phyloP scores from a whole-genome alignment of 768 basidiomycete species.

The Pisolithus tinctorius region DNA sequence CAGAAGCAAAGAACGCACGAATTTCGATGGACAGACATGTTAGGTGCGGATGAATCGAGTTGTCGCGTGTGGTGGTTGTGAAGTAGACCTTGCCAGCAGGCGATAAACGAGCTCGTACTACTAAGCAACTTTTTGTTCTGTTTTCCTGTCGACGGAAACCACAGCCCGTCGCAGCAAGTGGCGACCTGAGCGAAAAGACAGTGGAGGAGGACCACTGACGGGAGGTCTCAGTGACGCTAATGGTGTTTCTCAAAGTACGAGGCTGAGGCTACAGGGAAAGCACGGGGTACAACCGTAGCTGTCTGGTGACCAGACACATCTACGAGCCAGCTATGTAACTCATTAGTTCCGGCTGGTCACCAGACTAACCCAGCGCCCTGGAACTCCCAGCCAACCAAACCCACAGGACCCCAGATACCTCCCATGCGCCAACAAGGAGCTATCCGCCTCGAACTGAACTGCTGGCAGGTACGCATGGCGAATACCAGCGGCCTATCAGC shows the following conservation, averaged over 20 bases:
- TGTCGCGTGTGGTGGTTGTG: constrained; percentile 74
- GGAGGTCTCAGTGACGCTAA: too few relatives aligned
- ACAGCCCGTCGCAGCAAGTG: constrained; percentile 30
- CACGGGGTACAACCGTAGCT: constrained; percentile 23
- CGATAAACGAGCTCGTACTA: constrained; percentile 55
- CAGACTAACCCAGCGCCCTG: constrained; percentile 14
- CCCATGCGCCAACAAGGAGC: background rate
- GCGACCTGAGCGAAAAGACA: constrained; percentile 25
- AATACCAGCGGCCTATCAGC: too few relatives aligned
- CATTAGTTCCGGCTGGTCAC: too few relatives aligned
- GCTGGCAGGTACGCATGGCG: too few relatives aligned
- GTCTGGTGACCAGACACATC: too few relatives aligned
- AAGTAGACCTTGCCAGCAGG: constrained; percentile 89
- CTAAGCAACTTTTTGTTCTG: constrained; percentile 3
- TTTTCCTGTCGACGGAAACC: constrained; percentile 34
- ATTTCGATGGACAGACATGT: constrained; percentile 39
- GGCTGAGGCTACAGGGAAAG: constrained; percentile 33
- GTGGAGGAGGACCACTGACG: background rate
- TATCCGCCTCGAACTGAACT: too few relatives aligned
- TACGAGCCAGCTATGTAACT: too few relatives aligned
- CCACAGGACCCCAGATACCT: constrained; percentile 24
- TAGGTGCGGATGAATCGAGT: constrained; percentile 39
- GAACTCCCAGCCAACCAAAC: constrained; percentile 27
- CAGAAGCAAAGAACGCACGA: constrained; percentile 26
- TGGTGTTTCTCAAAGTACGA: constrained; percentile 23